phyloP scores from a whole-genome alignment of 805 yeast genomes.

The Saccharomycopsis malanga region DNA sequence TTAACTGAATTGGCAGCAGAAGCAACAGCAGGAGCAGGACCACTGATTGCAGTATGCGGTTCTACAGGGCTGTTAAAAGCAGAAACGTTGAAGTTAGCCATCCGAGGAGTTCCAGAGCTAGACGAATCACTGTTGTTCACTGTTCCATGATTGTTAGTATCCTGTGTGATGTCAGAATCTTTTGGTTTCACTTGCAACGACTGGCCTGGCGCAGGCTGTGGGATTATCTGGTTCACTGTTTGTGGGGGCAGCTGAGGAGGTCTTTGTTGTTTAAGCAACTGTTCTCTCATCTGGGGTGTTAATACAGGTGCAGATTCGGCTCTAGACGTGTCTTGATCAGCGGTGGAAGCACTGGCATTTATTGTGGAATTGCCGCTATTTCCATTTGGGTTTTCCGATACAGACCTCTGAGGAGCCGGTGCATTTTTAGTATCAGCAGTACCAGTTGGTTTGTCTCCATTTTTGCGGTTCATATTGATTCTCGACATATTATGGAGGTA shows the following conservation, averaged over 20 bases:
- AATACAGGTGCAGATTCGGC: neutral
- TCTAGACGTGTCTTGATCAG: neutral
- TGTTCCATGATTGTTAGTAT: no score
- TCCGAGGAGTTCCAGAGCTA: no score
- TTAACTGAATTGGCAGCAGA: neutral
- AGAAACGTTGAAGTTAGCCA: no score
- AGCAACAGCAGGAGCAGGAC: neutral
- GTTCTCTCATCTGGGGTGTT: neutral
- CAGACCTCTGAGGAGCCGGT: neutral
- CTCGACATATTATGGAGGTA: constrained; percentile 38
- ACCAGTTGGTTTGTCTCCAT: no score
- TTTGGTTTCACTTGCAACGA: no score
- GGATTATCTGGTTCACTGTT: neutral
- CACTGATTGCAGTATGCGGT: no score
- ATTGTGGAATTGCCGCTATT: neutral
- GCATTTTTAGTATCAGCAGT: neutral
- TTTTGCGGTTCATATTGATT: neutral
- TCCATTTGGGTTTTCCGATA: neutral
- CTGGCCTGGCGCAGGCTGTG: neutral
- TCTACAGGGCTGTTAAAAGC: no score
- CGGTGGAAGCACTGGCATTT: neutral
- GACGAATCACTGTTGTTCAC: no score
- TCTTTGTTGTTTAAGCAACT: constrained; percentile 20
- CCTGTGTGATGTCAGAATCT: no score
- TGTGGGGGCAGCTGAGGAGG: neutral